A percentile compares a stretch with the other conserved stretches of the same genome.
Conservation (phyloP, 352 stramenopile species). For the Phytophthora vignae region DNA sequence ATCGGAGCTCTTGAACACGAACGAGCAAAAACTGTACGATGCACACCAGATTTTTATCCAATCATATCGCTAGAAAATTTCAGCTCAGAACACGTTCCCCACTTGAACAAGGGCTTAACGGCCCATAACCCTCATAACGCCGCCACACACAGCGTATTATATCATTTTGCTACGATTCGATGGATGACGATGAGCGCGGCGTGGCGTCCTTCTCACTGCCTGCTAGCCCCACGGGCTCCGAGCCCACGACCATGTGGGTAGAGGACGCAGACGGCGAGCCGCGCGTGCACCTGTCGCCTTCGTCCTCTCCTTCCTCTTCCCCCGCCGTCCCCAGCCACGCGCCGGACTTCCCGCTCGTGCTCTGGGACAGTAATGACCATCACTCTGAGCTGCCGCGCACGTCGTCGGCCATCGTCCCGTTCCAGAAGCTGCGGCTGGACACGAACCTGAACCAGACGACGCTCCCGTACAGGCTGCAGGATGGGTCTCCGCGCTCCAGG, state of each 20-base stretch:
- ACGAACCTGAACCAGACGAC: conserved; percentile 82
- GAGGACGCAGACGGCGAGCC: conserved; percentile 20
- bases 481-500: conserved; percentile 21
- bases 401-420: conserved; percentile 75
- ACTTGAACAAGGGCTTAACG: no score
- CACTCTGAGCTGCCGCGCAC: conserved; percentile 10
- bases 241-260: conserved; percentile 67
- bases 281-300: background rate
- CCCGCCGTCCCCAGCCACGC: conserved; percentile 1
- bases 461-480: conserved; percentile 44
- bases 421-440: conserved; percentile 84
- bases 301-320: background rate
- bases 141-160: no score
- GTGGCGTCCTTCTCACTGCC: conserved; percentile 75
- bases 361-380: conserved; percentile 32
- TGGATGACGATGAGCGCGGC: conserved; percentile 21
- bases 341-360: conserved; percentile 68
- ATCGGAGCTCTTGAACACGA: no score
- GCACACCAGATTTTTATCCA: no score
- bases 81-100: no score
- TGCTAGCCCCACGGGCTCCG: conserved; percentile 55
- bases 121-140: no score
- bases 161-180: no score
- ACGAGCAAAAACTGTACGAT: no score
- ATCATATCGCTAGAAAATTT: no score